Evolutionary conservation across 352 stramenopile genomes (phyloP).

Genomic region (Albugo laibachii): DNA sequence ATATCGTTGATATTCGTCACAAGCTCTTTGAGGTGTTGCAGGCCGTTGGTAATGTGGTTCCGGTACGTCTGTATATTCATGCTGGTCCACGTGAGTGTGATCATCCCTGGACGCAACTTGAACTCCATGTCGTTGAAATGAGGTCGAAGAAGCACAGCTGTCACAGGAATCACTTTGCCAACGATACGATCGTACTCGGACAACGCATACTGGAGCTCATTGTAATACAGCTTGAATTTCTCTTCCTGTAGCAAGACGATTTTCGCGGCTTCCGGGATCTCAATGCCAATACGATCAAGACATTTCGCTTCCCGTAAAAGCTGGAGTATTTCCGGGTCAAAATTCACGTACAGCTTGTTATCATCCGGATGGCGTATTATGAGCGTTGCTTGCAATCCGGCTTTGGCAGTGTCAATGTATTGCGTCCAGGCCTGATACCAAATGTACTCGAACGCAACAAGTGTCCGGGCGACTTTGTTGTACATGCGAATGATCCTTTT

Average conservation of each 20-base stretch:
- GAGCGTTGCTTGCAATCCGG: slow-evolving; percentile 56
- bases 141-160: slow-evolving; percentile 85
- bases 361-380: slow-evolving; percentile 68
- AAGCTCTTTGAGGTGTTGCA: slow-evolving; percentile 93
- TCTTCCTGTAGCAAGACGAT: slow-evolving; percentile 96
- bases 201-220: slow-evolving; percentile 92
- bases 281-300: slow-evolving; percentile 89
- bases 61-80: slow-evolving; percentile 99
- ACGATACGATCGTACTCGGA: slow-evolving; percentile 96
- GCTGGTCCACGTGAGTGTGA: slow-evolving; percentile 97
- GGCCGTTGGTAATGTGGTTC: slow-evolving; percentile 78
- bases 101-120: slow-evolving; percentile 96
- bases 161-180: slow-evolving; percentile 94
- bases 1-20: slow-evolving; percentile 98
- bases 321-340: slow-evolving; percentile 78
- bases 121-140: slow-evolving; percentile 99
- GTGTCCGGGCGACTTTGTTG: slow-evolving; percentile 75
- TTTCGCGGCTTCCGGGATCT: slow-evolving; percentile 94
- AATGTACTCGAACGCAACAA: slow-evolving; percentile 80
- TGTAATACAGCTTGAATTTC: slow-evolving; percentile 99
- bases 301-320: slow-evolving; percentile 74
- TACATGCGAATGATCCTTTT: slow-evolving; percentile 85
- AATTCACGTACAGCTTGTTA: slow-evolving; percentile 69
- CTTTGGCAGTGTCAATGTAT: slow-evolving; percentile 54
- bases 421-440: slow-evolving; percentile 80